These are phyloP conservation scores for Angomonas deanei DNA, from an alignment of 208 protist genomes.

Conservation along the genomic window DNA sequence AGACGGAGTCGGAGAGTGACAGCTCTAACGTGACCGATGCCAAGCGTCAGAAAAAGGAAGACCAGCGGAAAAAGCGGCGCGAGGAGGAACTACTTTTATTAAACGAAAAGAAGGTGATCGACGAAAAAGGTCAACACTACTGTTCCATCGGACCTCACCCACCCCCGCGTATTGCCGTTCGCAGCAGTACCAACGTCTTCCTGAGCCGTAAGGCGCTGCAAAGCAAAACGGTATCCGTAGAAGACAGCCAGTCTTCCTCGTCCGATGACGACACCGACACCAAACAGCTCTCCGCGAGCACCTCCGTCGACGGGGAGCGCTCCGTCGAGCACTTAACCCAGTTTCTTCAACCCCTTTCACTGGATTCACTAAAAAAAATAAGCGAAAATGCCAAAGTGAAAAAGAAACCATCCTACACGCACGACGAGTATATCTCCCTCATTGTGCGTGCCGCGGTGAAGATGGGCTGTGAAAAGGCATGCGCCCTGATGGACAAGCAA, in stretches of 20 bases:
- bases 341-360: conserved; percentile 76
- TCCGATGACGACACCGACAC: conserved; percentile 46
- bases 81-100: conserved; percentile 87
- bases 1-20: conserved; percentile 21
- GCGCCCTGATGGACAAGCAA: conserved; percentile 84
- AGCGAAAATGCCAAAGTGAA: conserved; percentile 88
- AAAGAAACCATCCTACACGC: conserved; percentile 57
- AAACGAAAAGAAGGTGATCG: conserved; percentile 76
- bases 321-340: conserved; percentile 72
- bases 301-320: conserved; percentile 48
- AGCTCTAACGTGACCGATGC: conserved; percentile 26
- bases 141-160: conserved; percentile 73
- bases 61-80: conserved; percentile 59
- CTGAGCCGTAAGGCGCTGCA: conserved; percentile 79
- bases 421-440: conserved; percentile 76
- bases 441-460: conserved; percentile 84
- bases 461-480: conserved; percentile 84
- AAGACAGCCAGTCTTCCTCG: conserved; percentile 55
- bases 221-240: conserved; percentile 67
- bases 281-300: conserved; percentile 19
- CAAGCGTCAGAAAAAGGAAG: conserved; percentile 70
- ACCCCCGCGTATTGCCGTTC: conserved; percentile 67
- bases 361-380: conserved; percentile 89
- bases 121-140: conserved; percentile 74
- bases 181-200: conserved; percentile 60